Base-by-base conservation (phyloP, 2,329 filamentous ascomycete genomes). In the Trichoderma aggressivum region DNA sequence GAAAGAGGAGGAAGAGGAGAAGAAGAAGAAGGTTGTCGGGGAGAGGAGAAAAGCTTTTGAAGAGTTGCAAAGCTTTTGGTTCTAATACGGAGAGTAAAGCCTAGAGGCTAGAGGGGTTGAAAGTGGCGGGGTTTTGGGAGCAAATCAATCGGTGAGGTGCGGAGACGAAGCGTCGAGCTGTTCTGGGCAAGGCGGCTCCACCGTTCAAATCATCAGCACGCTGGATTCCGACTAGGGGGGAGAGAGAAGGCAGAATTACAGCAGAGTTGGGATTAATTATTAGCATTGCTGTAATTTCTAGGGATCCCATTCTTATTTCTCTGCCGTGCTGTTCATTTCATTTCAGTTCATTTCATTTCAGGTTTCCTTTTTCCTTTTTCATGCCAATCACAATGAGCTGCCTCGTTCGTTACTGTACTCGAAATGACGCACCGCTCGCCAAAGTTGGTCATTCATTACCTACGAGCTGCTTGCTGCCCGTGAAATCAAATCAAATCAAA, bases 101-200 rank as follows among this genome's bases (percentile, higher is more conserved):
- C n/a, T n/a, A n/a, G n/a, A n/a, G n/a, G n/a, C 18, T 72, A 74
- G 76, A 77, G 74, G 74, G 75, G 74, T 75, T 73, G 75, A n/a
- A 75, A 75, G 74, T 76, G 75, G 76, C 75, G 76, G 76, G 74
- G 75, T 79, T 77, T 75, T 73, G 70, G 70, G 61, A 65, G 62
- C 47, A 53, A 67, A 72, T 64, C 73, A 72, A 71, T 75, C 73
- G 74, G 75, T 75, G 74, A 76, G 75, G 70, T 77, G 77, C 76
- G 77, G 76, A 71, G 74, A 50, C 30, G 34, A 61, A 61, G 43
- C 34, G n/a, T 24, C 28, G 50, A 34, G 62, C 24, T 26, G 24
- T 34, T 60, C 43, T 55, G 67, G 58, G 47, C 28, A 39, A 30
- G 36, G 55, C 28, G 18, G 28, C 62, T 53, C 62, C 62, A 64